A percentile compares a stretch with the other conserved stretches of the same genome.
phyloP scores from a whole-genome alignment of 2,329 filamentous ascomycete genomes.

The Dothideomycetes sp. region DNA sequence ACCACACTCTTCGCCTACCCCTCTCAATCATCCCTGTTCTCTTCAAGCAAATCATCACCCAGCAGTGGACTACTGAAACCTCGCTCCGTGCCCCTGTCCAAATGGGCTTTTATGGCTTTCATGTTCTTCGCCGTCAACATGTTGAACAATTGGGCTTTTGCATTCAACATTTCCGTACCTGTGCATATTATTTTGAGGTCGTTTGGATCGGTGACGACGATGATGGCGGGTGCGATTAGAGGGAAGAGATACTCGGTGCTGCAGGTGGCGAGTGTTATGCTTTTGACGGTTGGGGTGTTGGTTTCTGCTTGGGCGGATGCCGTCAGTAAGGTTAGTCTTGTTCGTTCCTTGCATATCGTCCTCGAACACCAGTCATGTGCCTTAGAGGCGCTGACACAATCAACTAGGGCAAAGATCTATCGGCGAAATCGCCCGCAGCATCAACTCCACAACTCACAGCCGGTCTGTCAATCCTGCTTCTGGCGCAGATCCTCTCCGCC shows the following conservation, averaged over 20 bases:
- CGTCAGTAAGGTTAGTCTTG: slow-evolving; percentile 58
- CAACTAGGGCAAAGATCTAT: slow-evolving; percentile 12
- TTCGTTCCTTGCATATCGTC: too few species aligned
- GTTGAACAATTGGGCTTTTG: slow-evolving; percentile 95
- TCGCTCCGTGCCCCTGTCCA: slow-evolving; percentile 69
- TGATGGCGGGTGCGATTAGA: slow-evolving; percentile 76
- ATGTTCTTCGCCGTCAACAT: slow-evolving; percentile 92
- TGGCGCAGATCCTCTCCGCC: slow-evolving; percentile 82
- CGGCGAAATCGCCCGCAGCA: slow-evolving; percentile 13
- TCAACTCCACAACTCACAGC: slow-evolving; percentile 44
- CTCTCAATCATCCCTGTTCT: slow-evolving; percentile 27
- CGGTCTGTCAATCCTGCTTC: slow-evolving; percentile 71
- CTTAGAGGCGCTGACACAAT: background rate
- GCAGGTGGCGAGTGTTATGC: slow-evolving; percentile 69
- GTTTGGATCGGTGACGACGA: slow-evolving; percentile 90
- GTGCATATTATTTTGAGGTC: slow-evolving; percentile 94
- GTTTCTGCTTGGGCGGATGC: slow-evolving; percentile 85
- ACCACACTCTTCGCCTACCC: slow-evolving; percentile 52
- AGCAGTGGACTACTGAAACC: slow-evolving; percentile 62
- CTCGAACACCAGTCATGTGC: background rate
- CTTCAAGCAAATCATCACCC: too few species aligned
- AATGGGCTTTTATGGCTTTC: slow-evolving; percentile 80
- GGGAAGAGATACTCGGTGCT: slow-evolving; percentile 74
- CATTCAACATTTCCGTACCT: slow-evolving; percentile 90
- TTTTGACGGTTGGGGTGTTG: slow-evolving; percentile 79